These are phyloP conservation scores for Starmerella asiatica DNA, from an alignment of 805 yeast genomes.

Conservation along the genomic window DNA sequence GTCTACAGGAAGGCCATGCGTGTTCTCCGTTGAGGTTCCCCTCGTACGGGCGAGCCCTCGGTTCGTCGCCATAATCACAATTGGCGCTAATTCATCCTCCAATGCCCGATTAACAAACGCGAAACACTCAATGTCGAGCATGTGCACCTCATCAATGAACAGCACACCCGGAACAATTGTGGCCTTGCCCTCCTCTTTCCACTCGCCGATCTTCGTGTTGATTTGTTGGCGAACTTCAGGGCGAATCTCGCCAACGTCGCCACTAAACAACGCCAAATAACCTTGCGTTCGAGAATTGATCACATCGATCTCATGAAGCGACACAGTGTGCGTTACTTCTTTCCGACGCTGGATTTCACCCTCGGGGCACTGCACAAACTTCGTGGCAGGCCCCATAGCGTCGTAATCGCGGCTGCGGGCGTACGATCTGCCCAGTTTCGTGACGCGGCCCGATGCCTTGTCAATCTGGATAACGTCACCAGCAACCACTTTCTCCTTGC, in stretches of 20 bases:
- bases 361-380: constrained; percentile 95
- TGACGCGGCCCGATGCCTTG: constrained; percentile 86
- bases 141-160: constrained; percentile 95
- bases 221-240: constrained; percentile 93
- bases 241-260: constrained; percentile 95
- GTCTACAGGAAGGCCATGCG: constrained; percentile 96
- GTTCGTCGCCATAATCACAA: constrained; percentile 96
- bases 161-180: constrained; percentile 92
- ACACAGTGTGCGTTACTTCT: constrained; percentile 94
- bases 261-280: constrained; percentile 84
- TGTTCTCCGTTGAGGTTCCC: constrained; percentile 86
- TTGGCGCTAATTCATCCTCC: constrained; percentile 93
- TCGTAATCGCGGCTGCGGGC: constrained; percentile 95
- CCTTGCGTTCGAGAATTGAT: constrained; percentile 97
- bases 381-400: constrained; percentile 97
- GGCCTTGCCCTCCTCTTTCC: constrained; percentile 98
- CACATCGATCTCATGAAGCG: constrained; percentile 93
- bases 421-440: constrained; percentile 89
- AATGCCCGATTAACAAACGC: constrained; percentile 90
- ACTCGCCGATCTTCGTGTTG: constrained; percentile 90
- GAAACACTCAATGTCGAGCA: constrained; percentile 94
- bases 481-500: constrained; percentile 88
- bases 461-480: constrained; percentile 96
- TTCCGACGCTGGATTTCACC: constrained; percentile 95
- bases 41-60: constrained; percentile 88